Evolutionary conservation across 257 asterid species (phyloP).

Genomic region (Nicotiana noctiflora): DNA sequence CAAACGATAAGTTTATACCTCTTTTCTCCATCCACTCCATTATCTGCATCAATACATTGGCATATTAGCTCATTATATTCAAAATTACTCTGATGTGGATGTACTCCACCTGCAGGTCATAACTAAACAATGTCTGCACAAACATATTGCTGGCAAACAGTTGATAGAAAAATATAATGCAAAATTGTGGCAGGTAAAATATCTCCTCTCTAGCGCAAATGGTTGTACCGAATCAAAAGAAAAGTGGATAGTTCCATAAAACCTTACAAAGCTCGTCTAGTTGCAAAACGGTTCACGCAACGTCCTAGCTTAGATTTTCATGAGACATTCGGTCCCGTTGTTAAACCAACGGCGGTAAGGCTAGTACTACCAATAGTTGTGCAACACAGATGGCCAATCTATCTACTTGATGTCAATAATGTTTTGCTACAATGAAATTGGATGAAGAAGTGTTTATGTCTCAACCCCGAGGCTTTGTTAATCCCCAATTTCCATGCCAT

Average conservation of each 20-base stretch:
- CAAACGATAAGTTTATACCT: conserved; percentile 30
- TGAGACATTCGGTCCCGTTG: too few species aligned
- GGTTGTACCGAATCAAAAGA: too few species aligned
- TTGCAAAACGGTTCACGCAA: too few species aligned
- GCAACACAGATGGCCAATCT: not conserved
- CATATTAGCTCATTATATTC: conserved; percentile 2
- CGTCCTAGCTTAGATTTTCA: too few species aligned
- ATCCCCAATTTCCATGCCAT: not conserved
- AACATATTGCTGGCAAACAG: not conserved
- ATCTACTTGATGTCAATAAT: not conserved
- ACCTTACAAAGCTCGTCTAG: too few species aligned
- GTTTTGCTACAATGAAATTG: not conserved
- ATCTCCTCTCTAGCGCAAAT: not conserved
- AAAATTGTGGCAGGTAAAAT: not conserved
- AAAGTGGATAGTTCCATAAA: too few species aligned
- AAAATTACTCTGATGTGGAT: not conserved
- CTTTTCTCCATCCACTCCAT: conserved; percentile 77
- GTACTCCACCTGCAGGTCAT: not conserved
- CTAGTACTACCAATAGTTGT: not conserved
- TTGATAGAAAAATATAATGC: not conserved
- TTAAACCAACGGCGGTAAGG: not conserved
- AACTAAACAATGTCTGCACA: not conserved
- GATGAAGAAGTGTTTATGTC: not conserved
- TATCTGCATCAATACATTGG: conserved; percentile 38
- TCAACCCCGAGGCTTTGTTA: not conserved